Evolutionary conservation across 805 yeast species (phyloP).

Genomic region (Candida adriatica): DNA sequence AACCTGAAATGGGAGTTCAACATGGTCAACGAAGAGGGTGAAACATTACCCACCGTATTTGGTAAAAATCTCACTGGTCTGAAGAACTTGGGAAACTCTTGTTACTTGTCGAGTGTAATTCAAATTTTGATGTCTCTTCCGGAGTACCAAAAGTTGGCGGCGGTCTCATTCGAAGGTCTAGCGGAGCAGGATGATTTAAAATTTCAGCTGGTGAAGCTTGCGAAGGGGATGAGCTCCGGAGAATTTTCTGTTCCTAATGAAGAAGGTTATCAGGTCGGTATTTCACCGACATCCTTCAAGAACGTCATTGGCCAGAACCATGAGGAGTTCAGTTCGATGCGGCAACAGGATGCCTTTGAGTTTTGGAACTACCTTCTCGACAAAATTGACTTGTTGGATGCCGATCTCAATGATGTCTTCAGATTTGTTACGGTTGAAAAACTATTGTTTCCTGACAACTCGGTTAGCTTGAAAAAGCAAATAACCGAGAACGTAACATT

Average conservation of each 20-base stretch:
- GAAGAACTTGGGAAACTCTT: constrained; percentile 87
- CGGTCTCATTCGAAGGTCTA: constrained; percentile 33
- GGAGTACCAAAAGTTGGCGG: constrained; percentile 22
- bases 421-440: constrained; percentile 62
- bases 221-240: constrained; percentile 74
- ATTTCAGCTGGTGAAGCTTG: constrained; percentile 73
- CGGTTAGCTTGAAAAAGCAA: constrained; percentile 51
- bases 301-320: constrained; percentile 70
- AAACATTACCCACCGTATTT: constrained; percentile 51
- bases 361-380: constrained; percentile 66
- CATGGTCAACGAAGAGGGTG: constrained; percentile 67
- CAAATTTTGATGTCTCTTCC: constrained; percentile 54
- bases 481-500: constrained; percentile 59
- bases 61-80: constrained; percentile 82
- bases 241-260: constrained; percentile 57
- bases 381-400: constrained; percentile 44
- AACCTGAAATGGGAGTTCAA: constrained; percentile 91
- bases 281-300: constrained; percentile 73
- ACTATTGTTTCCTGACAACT: constrained; percentile 41
- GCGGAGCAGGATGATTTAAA: constrained; percentile 42
- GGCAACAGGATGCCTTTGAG: constrained; percentile 95
- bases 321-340: constrained; percentile 75
- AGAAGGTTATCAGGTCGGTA: constrained; percentile 57
- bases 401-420: constrained; percentile 39
- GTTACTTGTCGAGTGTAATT: constrained; percentile 77